phyloP scores from a whole-genome alignment of 176 grass and related monocot species.

The Stipa capillata region DNA sequence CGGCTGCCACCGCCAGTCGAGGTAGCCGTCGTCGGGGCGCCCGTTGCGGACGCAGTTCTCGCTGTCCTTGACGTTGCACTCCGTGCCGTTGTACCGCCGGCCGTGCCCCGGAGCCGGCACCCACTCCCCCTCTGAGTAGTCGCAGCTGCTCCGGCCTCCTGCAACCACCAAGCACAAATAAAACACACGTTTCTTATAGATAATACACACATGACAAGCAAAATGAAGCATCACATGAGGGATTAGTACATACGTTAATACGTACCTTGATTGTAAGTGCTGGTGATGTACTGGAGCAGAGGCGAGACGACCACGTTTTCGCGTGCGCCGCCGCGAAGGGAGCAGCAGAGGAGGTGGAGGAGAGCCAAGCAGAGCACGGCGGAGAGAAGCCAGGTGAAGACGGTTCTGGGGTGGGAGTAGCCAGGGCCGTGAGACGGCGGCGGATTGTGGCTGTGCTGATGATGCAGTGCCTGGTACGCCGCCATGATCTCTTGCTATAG shows the following conservation, averaged over 20 bases:
- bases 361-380: background rate
- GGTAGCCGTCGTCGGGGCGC: slow-evolving; percentile 31
- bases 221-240: background rate
- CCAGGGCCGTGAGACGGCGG: background rate
- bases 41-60: slow-evolving; percentile 40
- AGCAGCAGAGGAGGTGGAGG: slow-evolving; percentile 15
- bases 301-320: background rate
- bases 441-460: background rate
- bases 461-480: background rate
- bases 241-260: too few relatives aligned
- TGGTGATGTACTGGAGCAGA: background rate
- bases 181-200: too few relatives aligned
- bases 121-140: slow-evolving; percentile 44
- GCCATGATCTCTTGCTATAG: background rate
- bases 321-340: background rate
- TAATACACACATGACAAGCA: too few relatives aligned
- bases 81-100: slow-evolving; percentile 31
- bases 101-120: slow-evolving; percentile 21
- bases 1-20: slow-evolving; percentile 41
- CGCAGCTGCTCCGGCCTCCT: background rate
- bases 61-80: slow-evolving; percentile 24
- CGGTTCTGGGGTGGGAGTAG: background rate
- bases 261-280: background rate
- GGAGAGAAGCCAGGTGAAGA: background rate
- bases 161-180: background rate